Evolutionary conservation across 2,329 filamentous ascomycete genomes (phyloP).

Genomic region (Alternaria infectoria): DNA sequence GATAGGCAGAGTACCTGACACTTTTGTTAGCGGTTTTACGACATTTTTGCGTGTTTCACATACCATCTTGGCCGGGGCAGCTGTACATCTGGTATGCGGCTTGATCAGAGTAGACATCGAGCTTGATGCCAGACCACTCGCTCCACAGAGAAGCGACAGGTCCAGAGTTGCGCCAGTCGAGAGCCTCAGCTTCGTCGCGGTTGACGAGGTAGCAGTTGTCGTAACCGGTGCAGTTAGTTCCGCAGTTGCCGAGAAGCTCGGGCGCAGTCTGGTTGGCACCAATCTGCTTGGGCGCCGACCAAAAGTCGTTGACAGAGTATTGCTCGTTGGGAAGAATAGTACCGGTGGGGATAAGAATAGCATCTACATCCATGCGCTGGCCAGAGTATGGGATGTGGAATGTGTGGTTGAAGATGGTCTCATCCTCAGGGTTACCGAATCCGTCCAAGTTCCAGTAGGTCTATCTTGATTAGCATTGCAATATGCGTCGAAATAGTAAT

Average conservation of each 20-base stretch:
- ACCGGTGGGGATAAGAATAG: constrained; percentile 56
- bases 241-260: constrained; percentile 75
- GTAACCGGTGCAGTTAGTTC: constrained; percentile 81
- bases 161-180: constrained; percentile 67
- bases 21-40: constrained; percentile 8
- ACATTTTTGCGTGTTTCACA: background rate
- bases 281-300: constrained; percentile 79
- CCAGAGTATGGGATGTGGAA: constrained; percentile 75
- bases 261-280: constrained; percentile 70
- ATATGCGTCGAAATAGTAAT: background rate
- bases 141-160: constrained; percentile 72
- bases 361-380: constrained; percentile 70
- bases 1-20: constrained; percentile 61
- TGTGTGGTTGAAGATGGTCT: constrained; percentile 71
- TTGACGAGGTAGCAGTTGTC: constrained; percentile 77
- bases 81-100: constrained; percentile 87
- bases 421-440: constrained; percentile 74
- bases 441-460: constrained; percentile 86
- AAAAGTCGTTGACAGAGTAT: constrained; percentile 79
- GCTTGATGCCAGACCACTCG: constrained; percentile 78
- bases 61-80: constrained; percentile 77
- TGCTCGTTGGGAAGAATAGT: constrained; percentile 72
- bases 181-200: constrained; percentile 62
- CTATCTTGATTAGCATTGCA: constrained; percentile 46
- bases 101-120: constrained; percentile 85